A percentile compares a stretch with the other conserved stretches of the same genome.
Conservation (phyloP, 2,329 filamentous ascomycete species). For the Tolypocladium ophioglossoides region DNA sequence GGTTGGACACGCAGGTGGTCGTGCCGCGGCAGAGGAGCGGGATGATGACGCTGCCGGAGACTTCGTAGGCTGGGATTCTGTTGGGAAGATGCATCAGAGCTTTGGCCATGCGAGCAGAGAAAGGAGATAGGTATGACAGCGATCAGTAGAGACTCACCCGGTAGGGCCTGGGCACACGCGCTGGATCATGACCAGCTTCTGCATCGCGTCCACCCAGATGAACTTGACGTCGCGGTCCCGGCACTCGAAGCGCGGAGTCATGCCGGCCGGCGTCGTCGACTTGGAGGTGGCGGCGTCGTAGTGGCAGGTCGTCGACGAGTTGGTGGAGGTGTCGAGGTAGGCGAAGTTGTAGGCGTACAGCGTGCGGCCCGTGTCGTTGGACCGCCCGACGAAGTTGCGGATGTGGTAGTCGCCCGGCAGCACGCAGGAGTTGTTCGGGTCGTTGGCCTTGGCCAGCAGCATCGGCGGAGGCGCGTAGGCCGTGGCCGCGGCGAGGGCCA, state of each 20-base stretch:
- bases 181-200: conserved; percentile 32
- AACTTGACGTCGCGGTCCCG: conserved; percentile 30
- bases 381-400: conserved; percentile 23
- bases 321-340: conserved; percentile 29
- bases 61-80: conserved; percentile 13
- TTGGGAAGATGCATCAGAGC: background rate
- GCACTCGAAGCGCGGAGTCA: conserved; percentile 30
- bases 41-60: conserved; percentile 15
- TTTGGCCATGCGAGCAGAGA: background rate
- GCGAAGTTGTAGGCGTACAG: conserved; percentile 26
- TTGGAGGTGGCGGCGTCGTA: conserved; percentile 30
- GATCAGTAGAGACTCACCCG: conserved; percentile 19
- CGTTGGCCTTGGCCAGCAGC: conserved; percentile 13
- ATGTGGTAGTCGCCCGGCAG: conserved; percentile 29
- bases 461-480: conserved; percentile 16
- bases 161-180: conserved; percentile 26
- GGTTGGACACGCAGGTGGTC: background rate
- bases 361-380: conserved; percentile 21
- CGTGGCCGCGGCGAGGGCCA: conserved; percentile 11
- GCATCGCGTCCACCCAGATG: conserved; percentile 22
- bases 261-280: conserved; percentile 18
- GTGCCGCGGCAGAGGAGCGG: conserved; percentile 5
- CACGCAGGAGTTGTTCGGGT: conserved; percentile 18
- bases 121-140: background rate
- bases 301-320: conserved; percentile 29